Conservation (phyloP, 202 grass and related monocot genomes). For the Dendrocalamus latiflorus region DNA sequence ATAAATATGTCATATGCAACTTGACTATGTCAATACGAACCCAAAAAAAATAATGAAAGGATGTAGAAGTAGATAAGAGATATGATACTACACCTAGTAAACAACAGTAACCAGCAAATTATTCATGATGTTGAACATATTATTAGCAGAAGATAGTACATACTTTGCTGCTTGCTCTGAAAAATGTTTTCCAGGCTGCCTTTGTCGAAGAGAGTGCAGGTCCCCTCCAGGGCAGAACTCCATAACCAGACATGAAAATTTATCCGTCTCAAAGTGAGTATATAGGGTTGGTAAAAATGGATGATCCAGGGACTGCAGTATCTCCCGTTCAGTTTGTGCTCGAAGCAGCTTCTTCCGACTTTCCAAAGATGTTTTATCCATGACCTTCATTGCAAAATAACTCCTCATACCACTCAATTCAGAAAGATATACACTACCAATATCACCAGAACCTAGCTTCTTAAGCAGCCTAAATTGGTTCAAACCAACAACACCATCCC, state of each 20-base stretch:
- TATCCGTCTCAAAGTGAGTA: too few relatives aligned
- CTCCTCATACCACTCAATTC: constrained; percentile 61
- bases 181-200: too few relatives aligned
- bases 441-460: constrained; percentile 65
- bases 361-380: constrained; percentile 77
- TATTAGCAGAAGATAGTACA: constrained; percentile 12
- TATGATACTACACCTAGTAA: neutral
- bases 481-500: constrained; percentile 57
- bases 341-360: constrained; percentile 77
- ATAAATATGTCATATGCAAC: neutral
- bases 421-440: constrained; percentile 65
- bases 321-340: too few relatives aligned
- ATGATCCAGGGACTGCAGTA: too few relatives aligned
- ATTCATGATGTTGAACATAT: constrained; percentile 8
- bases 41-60: neutral
- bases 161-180: constrained; percentile 98
- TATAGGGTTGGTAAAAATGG: too few relatives aligned
- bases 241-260: too few relatives aligned
- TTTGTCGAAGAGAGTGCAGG: too few relatives aligned
- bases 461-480: constrained; percentile 71
- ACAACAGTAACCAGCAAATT: neutral
- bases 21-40: neutral
- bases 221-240: too few relatives aligned
- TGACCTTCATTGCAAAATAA: constrained; percentile 77
- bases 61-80: neutral